Evolutionary conservation across 2,329 filamentous ascomycete species (phyloP), one percentile per base, ranked within the genome.

Genomic region (Thermomyces lanuginosus): DNA sequence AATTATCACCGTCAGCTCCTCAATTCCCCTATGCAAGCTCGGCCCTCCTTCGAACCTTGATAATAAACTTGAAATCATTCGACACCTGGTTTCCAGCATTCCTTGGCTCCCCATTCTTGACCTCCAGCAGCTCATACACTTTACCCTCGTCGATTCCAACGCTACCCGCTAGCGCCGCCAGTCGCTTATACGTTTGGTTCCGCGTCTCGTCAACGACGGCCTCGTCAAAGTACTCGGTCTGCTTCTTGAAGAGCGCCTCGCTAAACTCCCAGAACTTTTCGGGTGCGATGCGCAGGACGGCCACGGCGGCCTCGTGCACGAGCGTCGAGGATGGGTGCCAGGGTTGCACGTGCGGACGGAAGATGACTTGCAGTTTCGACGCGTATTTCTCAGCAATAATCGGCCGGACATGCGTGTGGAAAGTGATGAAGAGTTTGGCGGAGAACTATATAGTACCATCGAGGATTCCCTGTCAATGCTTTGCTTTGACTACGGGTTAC

Each of bases 261-360:
- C 71, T 79, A 53, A 86, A 93, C 9, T 65, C 61, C 72, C 76
- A 92, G 64, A 91, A 95, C 38, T 71, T 72, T 10, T 64, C 60
- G 0, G 79, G 76, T 2, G 70, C 60, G 5, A 81, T 53, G 27
- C 66, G 68, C 40, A 86, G 64, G 1, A 93, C 81, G 2, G 83
- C 86, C 16, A 82, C 67, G 3, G 63, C 84, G 16, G 83, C 78
- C 64, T 95, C 86, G 30, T 61, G 55, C 6, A 46, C 47, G 7
- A 83, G 64, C 5, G 77, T 83, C 21, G 72, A 83, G 11, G 77
- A 82, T 2, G 86, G 86, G 56, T 95, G 84, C 86, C 86, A 92
- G 8, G 83, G 82, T 59, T 92, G 83, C 44, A 93, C 71, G 50
- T 92, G 83, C 50, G 86, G 84, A 26, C 84, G 76, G 63, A 93